Conservation (phyloP, 768 basidiomycete species). For the Hydnum rufescens region DNA sequence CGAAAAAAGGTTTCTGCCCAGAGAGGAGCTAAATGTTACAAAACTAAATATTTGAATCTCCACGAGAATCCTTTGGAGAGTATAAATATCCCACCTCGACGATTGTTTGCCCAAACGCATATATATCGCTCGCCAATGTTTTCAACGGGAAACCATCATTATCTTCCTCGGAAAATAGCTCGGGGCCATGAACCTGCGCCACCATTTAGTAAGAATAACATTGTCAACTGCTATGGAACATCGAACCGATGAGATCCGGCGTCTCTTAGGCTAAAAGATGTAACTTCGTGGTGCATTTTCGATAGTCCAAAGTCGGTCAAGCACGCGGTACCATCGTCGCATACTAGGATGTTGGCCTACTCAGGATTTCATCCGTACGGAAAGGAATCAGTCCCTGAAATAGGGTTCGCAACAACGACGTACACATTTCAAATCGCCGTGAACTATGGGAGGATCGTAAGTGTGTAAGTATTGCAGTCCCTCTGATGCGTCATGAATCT, state of each 20-base stretch:
- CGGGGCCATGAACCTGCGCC: neutral
- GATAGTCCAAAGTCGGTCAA: slow-evolving; percentile 2
- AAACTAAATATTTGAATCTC: neutral
- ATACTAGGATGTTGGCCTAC: slow-evolving; percentile 1
- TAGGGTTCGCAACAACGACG: no score
- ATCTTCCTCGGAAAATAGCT: neutral
- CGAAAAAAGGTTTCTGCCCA: neutral
- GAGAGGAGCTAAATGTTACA: neutral
- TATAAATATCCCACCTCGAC: neutral
- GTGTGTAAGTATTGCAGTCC: slow-evolving; percentile 10
- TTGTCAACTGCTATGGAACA: no score
- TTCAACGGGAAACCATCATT: neutral
- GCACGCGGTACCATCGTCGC: neutral
- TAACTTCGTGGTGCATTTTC: neutral
- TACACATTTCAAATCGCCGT: slow-evolving; percentile 12
- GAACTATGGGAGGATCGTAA: slow-evolving; percentile 9
- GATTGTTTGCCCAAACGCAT: slow-evolving; percentile 2
- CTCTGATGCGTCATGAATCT: slow-evolving; percentile 8
- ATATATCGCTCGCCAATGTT: neutral
- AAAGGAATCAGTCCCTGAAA: no score
- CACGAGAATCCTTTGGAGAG: neutral
- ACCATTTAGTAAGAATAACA: no score
- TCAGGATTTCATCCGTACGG: neutral
- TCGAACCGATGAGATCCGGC: neutral
- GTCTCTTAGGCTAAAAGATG: neutral